Conservation (phyloP, 179 eudicot species). For the Pouteria campechiana region DNA sequence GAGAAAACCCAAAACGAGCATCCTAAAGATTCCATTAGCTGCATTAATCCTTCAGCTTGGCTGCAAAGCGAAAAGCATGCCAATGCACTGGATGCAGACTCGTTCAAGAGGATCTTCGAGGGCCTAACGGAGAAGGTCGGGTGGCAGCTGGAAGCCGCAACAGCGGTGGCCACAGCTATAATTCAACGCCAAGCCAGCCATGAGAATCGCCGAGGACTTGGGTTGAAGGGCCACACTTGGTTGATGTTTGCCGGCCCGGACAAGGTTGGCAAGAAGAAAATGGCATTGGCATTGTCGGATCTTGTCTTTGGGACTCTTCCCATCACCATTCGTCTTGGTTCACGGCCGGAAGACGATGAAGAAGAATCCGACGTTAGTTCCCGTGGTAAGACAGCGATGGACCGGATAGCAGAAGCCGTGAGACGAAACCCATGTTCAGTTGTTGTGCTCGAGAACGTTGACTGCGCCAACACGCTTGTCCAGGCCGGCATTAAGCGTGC, state of each 20-base stretch:
- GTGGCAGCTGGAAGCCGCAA: constrained; percentile 91
- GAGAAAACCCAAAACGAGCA: constrained; percentile 14
- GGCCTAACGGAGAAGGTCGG: constrained; percentile 68
- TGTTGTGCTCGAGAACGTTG: constrained; percentile 70
- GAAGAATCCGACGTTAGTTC: constrained; percentile 38
- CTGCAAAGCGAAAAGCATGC: constrained; percentile 25
- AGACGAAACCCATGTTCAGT: constrained; percentile 71
- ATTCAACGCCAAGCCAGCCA: constrained; percentile 60
- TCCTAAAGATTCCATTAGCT: constrained; percentile 39
- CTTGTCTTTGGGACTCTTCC: constrained; percentile 46
- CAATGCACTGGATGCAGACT: constrained; percentile 41
- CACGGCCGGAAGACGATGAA: constrained; percentile 44
- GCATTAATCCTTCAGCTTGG: constrained; percentile 46
- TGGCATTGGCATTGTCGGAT: constrained; percentile 67
- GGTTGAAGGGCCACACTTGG: constrained; percentile 72
- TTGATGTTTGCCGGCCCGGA: constrained; percentile 73
- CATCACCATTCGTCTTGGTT: constrained; percentile 47
- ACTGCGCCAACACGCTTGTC: constrained; percentile 62
- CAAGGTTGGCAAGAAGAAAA: constrained; percentile 69
- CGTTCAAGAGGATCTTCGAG: constrained; percentile 74
- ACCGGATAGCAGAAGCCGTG: constrained; percentile 74
- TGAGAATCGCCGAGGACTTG: constrained; percentile 40
- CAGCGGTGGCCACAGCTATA: constrained; percentile 57
- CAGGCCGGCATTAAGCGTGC: constrained; percentile 70
- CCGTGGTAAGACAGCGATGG: constrained; percentile 77